Base-by-base conservation (phyloP, 2,329 filamentous ascomycete genomes). In the Fusarium gaditjirri region DNA sequence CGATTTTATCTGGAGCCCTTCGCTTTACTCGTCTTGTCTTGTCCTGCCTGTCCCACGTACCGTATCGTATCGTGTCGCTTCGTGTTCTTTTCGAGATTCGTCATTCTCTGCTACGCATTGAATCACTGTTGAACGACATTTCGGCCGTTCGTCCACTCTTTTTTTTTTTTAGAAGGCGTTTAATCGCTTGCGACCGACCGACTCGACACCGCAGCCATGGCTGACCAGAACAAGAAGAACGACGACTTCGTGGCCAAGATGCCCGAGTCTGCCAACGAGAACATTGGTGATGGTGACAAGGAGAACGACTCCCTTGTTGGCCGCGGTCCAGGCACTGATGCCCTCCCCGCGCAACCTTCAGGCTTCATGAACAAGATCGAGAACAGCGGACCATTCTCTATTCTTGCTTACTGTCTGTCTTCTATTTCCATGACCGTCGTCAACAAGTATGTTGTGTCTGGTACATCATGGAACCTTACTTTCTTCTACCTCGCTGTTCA, bases 371-470 rank as follows among this genome's bases (percentile, higher is more conserved):
- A 66, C 61, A 84, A 85, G 77, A 81, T 94, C 71, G 88, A 91
- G 78, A 93, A 94, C 83, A 96, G 90, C 82, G 93, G 94, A 14
- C 85, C 90, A 53, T 81, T 96, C 54, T 94, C 95, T 27, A 93
- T 99, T 76, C 81, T 97, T 72, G 89, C 93, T 59, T 99, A 99
- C 87, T 99, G 96, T 83, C 86, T 93, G 78, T 93, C 95, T 59
- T 98, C 95, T 23, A 99, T 99, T 80, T 89, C 95, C 82, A 99
- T 99, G 96, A 99, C 96, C 11, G 93, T 98, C n/a, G 96, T 97
- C 82, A 99, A 99, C 86, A 99, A 99, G 88, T 99, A 97, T 82
- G 95, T 98, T 72, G 90, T 99, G 44, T 98, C 94, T 19, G 96
- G 96, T 67, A 88, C 89, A 56, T 89, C 92, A 75, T 99, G 97